Percentiles rank a stretch among this genome's conserved stretches.
phyloP scores from a whole-genome alignment of 371 early-diverging fungal genomes.

The Mucor circinelloides region DNA sequence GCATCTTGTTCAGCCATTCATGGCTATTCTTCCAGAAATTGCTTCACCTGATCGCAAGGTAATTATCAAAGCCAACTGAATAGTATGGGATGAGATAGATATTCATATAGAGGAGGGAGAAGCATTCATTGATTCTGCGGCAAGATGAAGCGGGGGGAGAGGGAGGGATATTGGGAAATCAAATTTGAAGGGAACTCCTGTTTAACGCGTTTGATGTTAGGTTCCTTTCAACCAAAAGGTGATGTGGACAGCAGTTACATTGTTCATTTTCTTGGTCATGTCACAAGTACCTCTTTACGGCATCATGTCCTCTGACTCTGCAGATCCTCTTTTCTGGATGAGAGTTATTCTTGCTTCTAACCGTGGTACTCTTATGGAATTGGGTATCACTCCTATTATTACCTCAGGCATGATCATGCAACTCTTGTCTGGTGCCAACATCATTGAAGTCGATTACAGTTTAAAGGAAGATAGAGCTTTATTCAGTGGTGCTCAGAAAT shows the following conservation, averaged over 20 bases:
- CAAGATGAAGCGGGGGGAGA: background rate
- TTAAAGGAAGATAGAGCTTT: conserved; percentile 99
- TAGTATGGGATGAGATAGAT: background rate
- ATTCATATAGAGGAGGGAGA: no score
- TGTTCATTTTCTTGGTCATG: conserved; percentile 99
- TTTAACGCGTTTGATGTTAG: conserved; percentile 42
- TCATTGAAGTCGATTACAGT: conserved; percentile 98
- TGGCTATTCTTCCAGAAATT: conserved; percentile 98
- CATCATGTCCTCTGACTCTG: conserved; percentile 98
- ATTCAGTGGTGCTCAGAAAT: conserved; percentile 98
- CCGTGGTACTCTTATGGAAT: conserved; percentile 99
- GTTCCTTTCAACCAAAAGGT: conserved; percentile 98
- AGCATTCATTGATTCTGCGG: background rate
- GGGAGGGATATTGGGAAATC: background rate
- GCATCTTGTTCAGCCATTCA: conserved; percentile 98
- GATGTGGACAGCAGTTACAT: conserved; percentile 99
- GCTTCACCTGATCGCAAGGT: conserved; percentile 97
- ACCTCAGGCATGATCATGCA: conserved; percentile 99
- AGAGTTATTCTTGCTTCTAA: conserved; percentile 99
- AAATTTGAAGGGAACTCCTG: background rate
- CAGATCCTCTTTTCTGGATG: conserved; percentile 99
- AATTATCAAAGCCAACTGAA: background rate
- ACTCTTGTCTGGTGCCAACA: conserved; percentile 94
- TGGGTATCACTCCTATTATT: conserved; percentile 99
- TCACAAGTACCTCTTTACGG: conserved; percentile 99